Percentiles rank a stretch among this genome's conserved stretches.
phyloP scores from a whole-genome alignment of 2,329 filamentous ascomycete species.

The Thelonectria olida region DNA sequence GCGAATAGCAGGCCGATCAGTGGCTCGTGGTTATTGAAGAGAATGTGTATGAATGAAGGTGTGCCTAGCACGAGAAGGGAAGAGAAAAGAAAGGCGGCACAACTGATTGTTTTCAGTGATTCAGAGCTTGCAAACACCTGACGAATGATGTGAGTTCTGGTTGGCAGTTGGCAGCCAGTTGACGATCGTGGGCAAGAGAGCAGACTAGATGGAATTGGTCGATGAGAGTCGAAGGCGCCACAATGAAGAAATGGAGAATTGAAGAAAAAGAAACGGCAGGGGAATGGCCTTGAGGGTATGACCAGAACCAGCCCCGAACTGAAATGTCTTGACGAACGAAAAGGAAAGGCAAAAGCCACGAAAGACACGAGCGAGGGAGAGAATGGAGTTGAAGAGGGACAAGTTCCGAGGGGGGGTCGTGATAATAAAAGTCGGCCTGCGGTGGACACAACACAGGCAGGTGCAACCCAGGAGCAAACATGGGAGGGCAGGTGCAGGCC shows the following conservation, averaged over 20 bases:
- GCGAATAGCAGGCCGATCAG: conserved; percentile 6
- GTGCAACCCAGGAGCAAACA: conserved; percentile 1
- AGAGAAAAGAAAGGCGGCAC: not conserved
- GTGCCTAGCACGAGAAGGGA: conserved; percentile 4
- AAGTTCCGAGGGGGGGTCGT: conserved; percentile 23
- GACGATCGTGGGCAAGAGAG: not conserved
- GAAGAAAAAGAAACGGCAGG: conserved; percentile 8
- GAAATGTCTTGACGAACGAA: conserved; percentile 23
- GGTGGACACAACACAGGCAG: conserved; percentile 1
- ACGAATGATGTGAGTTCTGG: not conserved
- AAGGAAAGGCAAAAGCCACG: conserved; percentile 23
- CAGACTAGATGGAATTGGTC: conserved; percentile 14
- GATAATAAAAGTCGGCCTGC: conserved; percentile 41
- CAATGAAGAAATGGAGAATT: not conserved
- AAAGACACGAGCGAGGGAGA: conserved; percentile 21
- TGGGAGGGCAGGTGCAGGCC: not conserved
- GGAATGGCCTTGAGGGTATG: conserved; percentile 10
- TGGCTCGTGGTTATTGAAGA: not conserved
- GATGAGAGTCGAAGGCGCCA: not conserved
- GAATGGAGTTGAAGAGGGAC: not conserved
- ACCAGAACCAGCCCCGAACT: conserved; percentile 19
- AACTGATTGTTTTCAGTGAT: conserved; percentile 14
- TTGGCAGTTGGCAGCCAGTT: conserved; percentile 1
- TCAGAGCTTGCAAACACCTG: conserved; percentile 4
- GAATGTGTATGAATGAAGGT: not conserved